These are phyloP conservation scores for Phaeosphaeria sp. DNA, from an alignment of 2,329 filamentous ascomycete genomes.

Conservation along the genomic window DNA sequence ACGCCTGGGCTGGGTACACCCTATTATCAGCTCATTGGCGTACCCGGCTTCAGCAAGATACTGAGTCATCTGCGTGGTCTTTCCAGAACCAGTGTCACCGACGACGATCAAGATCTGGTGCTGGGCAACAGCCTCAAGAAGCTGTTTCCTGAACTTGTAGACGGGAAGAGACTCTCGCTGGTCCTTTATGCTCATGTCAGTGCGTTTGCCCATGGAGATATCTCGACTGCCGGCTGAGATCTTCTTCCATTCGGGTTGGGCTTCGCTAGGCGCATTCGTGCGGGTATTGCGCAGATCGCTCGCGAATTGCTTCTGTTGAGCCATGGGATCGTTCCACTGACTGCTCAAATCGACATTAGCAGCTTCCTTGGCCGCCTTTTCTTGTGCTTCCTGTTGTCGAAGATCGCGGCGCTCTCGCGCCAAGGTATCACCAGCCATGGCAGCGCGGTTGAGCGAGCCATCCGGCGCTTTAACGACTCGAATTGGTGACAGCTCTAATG, in stretches of 20 bases:
- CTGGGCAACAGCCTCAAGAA: constrained; percentile 83
- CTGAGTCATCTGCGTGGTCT: constrained; percentile 95
- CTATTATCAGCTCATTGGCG: constrained; percentile 85
- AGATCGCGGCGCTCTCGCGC: constrained; percentile 91
- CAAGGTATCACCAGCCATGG: constrained; percentile 88
- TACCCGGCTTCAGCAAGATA: constrained; percentile 94
- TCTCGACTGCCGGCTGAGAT: constrained; percentile 81
- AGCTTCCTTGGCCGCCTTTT: constrained; percentile 74
- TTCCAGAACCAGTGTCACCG: constrained; percentile 95
- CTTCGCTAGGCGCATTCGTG: constrained; percentile 65
- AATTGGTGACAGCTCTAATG: constrained; percentile 91
- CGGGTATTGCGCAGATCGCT: constrained; percentile 78
- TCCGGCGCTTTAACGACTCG: constrained; percentile 97
- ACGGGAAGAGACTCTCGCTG: constrained; percentile 91
- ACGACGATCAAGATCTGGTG: constrained; percentile 96
- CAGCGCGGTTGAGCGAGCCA: constrained; percentile 95
- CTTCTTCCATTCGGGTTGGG: constrained; percentile 91
- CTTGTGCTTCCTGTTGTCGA: constrained; percentile 85
- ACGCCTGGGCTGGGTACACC: constrained; percentile 95
- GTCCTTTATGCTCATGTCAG: constrained; percentile 91
- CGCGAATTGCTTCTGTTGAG: constrained; percentile 87
- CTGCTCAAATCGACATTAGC: constrained; percentile 82
- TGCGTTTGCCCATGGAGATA: constrained; percentile 82
- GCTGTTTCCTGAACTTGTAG: constrained; percentile 83
- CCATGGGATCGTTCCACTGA: constrained; percentile 98